Base-by-base conservation (phyloP, 345 rosid species). In the Viola odorata region DNA sequence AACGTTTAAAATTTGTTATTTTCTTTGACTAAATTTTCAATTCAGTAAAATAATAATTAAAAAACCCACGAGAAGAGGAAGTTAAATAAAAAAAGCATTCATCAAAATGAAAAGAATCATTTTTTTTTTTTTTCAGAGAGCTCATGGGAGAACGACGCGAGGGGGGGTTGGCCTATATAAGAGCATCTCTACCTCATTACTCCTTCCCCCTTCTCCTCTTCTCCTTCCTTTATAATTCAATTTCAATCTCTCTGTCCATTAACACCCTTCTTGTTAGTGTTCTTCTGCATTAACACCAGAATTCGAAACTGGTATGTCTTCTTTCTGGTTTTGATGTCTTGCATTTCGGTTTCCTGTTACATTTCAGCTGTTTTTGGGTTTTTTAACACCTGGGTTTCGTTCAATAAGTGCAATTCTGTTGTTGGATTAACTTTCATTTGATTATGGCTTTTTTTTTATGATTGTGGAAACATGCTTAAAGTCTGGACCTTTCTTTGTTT, bases 191-290 rank as follows among this genome's bases (percentile, higher is more conserved):
- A 57, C 58, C 12, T 50, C 64, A 8, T 3, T 36, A 39, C 41
- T 57, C 65, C 69, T 70, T 75, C 81, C 78, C 79, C 81, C 75
- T 63, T 55, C 17, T 6, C 62, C 59, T 59, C 48, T 12, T 61
- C 69, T 56, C 57, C 36, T 38, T 45, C 61, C 12, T 45, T 39
- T n/a, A 38, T 9, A 39, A 6, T 38, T 60, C 57, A 38, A 37
- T 50, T 37, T 56, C 48, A 55, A 61, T 63, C 41, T 55, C 45
- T 57, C 42, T 14, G 38, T 36, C 14, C 62, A 12, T 32, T 49
- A 56, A 12, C 47, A 15, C 51, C 47, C 65, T 32, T 17, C 53
- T 45, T 12, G 12, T 48, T 32, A 5, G 12, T 41, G 15, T 37
- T 17, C 49, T 8, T 23, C 10, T 44, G 3, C 15, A n/a, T 13